These are phyloP conservation scores for Pythium sp. DNA, from an alignment of 352 stramenopile genomes.

Conservation along the genomic window DNA sequence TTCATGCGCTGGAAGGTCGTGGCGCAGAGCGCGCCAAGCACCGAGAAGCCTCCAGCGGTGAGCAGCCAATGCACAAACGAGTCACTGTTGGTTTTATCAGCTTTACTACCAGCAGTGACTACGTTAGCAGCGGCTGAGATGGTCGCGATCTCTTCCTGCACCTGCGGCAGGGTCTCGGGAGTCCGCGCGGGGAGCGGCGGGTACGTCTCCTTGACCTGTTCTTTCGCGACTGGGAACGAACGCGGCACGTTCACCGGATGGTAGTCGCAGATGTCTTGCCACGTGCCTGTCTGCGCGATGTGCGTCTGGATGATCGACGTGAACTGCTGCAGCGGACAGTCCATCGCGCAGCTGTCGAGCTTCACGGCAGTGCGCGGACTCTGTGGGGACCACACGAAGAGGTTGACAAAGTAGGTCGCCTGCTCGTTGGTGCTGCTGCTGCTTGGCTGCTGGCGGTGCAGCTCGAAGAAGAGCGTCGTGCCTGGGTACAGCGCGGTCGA, in stretches of 20 bases:
- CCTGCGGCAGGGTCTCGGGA: neutral
- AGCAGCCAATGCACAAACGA: conserved; percentile 11
- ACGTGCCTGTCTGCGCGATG: conserved; percentile 57
- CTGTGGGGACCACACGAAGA: conserved; percentile 73
- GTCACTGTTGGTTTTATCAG: neutral
- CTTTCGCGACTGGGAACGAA: neutral
- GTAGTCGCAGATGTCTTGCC: conserved; percentile 73
- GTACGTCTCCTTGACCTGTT: neutral
- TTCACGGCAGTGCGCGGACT: conserved; percentile 48
- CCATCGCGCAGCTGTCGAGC: conserved; percentile 52
- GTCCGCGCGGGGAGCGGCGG: conserved; percentile 4
- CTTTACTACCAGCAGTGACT: neutral
- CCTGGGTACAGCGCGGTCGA: conserved; percentile 63
- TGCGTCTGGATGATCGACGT: conserved; percentile 51
- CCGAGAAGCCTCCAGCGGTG: conserved; percentile 11
- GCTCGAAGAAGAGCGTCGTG: conserved; percentile 76
- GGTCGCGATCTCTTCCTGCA: neutral
- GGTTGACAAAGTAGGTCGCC: conserved; percentile 46
- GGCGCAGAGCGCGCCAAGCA: conserved; percentile 14
- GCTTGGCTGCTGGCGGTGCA: conserved; percentile 33
- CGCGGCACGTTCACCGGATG: conserved; percentile 40
- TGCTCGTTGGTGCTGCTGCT: neutral
- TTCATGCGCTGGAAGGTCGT: conserved; percentile 19
- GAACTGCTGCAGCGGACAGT: conserved; percentile 61
- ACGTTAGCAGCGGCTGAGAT: neutral